These are phyloP conservation scores for Fusarium gaditjirri DNA, from an alignment of 2,329 filamentous ascomycete species.

Conservation along the genomic window DNA sequence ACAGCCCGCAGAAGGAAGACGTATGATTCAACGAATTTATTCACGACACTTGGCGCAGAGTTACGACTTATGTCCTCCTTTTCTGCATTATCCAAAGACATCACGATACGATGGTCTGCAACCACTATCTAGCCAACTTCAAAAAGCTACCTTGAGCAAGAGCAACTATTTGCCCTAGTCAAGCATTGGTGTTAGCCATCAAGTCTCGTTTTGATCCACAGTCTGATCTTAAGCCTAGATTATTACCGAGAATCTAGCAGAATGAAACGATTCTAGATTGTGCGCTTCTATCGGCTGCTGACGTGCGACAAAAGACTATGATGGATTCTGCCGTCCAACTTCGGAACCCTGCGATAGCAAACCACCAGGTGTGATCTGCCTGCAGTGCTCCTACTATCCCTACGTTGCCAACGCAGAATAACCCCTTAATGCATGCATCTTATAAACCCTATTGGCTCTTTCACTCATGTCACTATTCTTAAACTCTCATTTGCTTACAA, in stretches of 20 bases:
- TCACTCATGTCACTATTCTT: not conserved
- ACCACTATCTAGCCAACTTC: not conserved
- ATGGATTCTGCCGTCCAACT: not conserved
- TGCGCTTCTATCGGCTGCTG: not conserved
- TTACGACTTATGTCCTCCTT: not conserved
- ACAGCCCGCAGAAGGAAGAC: not conserved
- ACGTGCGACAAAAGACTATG: not conserved
- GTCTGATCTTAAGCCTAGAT: not conserved
- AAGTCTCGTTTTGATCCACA: not conserved
- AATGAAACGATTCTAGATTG: not conserved
- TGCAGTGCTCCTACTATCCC: not conserved
- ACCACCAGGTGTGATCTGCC: constrained; percentile 2
- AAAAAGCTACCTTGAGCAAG: not conserved
- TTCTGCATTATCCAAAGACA: constrained; percentile 11
- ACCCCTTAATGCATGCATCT: constrained; percentile 2
- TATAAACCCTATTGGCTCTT: not conserved
- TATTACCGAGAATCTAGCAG: not conserved
- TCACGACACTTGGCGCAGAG: not conserved
- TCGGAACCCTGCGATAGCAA: not conserved
- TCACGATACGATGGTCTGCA: not conserved
- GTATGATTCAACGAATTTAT: not conserved
- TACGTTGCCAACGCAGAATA: constrained; percentile 4
- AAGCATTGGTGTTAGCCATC: not conserved
- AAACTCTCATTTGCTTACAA: not conserved
- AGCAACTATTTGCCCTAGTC: not conserved